Percentiles rank a stretch among this genome's conserved stretches.
Evolutionary conservation across 805 yeast species (phyloP).

Genomic region (Zygosaccharomyces kombuchaensis): DNA sequence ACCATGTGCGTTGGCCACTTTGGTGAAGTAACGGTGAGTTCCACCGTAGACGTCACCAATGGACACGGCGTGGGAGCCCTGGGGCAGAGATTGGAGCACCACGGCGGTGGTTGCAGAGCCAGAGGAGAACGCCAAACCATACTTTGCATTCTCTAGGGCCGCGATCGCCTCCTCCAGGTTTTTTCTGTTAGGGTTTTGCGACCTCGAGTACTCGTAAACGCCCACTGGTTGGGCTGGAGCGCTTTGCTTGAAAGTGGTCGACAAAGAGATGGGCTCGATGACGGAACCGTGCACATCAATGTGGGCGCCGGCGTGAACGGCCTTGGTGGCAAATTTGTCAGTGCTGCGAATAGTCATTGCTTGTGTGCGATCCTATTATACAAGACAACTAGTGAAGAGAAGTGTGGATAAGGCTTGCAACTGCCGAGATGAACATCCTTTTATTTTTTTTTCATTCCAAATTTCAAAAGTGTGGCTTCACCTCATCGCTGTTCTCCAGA

Average conservation of each 20-base stretch:
- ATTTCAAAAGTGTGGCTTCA: slow-evolving; percentile 8
- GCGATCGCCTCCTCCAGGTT: slow-evolving; percentile 77
- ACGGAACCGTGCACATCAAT: slow-evolving; percentile 81
- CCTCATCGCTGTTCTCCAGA: not conserved
- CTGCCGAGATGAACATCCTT: not conserved
- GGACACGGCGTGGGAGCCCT: slow-evolving; percentile 68
- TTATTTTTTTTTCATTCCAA: not conserved
- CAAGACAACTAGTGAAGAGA: not conserved
- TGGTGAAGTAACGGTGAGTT: slow-evolving; percentile 84
- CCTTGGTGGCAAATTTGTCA: slow-evolving; percentile 65
- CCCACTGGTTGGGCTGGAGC: slow-evolving; percentile 78
- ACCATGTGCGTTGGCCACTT: slow-evolving; percentile 78
- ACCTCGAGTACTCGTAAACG: slow-evolving; percentile 75
- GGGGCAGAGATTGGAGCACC: slow-evolving; percentile 66
- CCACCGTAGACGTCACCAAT: slow-evolving; percentile 90
- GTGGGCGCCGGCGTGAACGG: slow-evolving; percentile 80
- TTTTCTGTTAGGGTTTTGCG: slow-evolving; percentile 82
- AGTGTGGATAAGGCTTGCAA: not conserved
- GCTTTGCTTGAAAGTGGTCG: slow-evolving; percentile 80
- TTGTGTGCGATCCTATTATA: not conserved
- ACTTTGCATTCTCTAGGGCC: slow-evolving; percentile 68
- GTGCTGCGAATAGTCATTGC: slow-evolving; percentile 27
- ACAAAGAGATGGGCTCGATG: slow-evolving; percentile 74
- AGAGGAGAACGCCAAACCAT: slow-evolving; percentile 75
- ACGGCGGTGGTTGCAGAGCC: slow-evolving; percentile 84